Conservation (phyloP, 345 rosid genomes). For the Abelmoschus esculentus region DNA sequence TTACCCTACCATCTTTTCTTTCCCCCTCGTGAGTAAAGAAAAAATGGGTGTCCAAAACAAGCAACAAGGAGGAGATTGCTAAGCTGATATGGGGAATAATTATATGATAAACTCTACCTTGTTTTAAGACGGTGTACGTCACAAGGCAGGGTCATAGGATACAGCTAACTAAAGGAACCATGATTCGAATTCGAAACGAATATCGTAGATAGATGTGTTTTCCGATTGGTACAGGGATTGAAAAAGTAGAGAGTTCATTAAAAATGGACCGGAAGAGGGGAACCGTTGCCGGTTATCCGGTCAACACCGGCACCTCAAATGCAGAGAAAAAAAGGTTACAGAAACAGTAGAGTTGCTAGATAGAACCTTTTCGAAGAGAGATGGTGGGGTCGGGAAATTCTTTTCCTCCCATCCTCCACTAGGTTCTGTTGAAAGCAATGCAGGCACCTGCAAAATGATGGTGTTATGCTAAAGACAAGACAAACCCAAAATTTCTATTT, state of each 20-base stretch:
- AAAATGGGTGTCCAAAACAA: neutral
- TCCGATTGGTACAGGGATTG: neutral
- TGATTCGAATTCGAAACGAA: too few species aligned
- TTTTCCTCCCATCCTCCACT: slow-evolving; percentile 26
- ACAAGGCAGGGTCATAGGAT: neutral
- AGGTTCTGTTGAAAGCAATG: slow-evolving; percentile 13
- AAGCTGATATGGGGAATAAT: slow-evolving; percentile 1
- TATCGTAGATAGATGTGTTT: neutral
- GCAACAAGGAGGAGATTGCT: slow-evolving; percentile 6
- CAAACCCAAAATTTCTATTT: slow-evolving; percentile 23
- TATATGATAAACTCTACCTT: neutral
- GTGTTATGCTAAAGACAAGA: slow-evolving; percentile 26
- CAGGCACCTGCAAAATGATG: slow-evolving; percentile 32
- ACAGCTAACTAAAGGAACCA: neutral
- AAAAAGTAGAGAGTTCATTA: neutral
- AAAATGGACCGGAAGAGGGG: slow-evolving; percentile 15
- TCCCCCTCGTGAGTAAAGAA: neutral
- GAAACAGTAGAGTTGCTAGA: neutral
- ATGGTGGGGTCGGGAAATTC: neutral
- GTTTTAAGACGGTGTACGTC: neutral
- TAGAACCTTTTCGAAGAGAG: neutral
- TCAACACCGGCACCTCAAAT: slow-evolving; percentile 26
- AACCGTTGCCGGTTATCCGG: slow-evolving; percentile 30
- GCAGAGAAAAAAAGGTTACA: neutral
- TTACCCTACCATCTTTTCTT: too few species aligned